A percentile compares a stretch with the other conserved stretches of the same genome.
Evolutionary conservation across 2,329 filamentous ascomycete genomes (phyloP).

Genomic region (Paradendryphiella salina): DNA sequence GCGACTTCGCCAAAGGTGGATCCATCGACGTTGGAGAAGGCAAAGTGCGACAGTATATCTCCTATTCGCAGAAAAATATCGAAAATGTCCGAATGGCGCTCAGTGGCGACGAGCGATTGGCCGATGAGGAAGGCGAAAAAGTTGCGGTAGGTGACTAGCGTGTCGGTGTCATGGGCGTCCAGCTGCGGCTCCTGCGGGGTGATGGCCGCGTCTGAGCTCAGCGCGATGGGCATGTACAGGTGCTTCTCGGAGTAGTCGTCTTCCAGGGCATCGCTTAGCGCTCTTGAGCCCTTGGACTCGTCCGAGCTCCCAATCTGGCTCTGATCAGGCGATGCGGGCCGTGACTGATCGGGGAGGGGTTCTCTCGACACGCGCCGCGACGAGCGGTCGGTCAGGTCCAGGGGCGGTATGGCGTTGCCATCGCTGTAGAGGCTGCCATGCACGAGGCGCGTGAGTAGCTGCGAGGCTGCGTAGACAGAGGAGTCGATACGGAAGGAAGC

Average conservation of each 20-base stretch:
- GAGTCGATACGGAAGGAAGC: slow-evolving; percentile 66
- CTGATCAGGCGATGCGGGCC: slow-evolving; percentile 39
- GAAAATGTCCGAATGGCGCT: slow-evolving; percentile 59
- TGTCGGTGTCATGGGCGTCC: slow-evolving; percentile 58
- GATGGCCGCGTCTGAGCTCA: slow-evolving; percentile 55
- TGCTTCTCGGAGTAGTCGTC: slow-evolving; percentile 56
- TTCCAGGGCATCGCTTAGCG: slow-evolving; percentile 54
- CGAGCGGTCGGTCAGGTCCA: slow-evolving; percentile 27
- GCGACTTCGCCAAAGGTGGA: slow-evolving; percentile 67
- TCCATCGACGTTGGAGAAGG: slow-evolving; percentile 64
- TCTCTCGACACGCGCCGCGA: slow-evolving; percentile 29
- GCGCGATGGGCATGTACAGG: slow-evolving; percentile 61
- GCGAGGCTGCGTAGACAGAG: slow-evolving; percentile 60
- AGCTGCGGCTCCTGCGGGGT: slow-evolving; percentile 38
- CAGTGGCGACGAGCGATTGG: slow-evolving; percentile 63
- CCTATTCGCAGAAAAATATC: slow-evolving; percentile 65
- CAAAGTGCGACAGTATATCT: slow-evolving; percentile 59
- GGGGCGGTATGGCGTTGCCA: slow-evolving; percentile 12
- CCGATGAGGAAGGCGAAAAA: slow-evolving; percentile 67
- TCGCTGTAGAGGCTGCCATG: slow-evolving; percentile 57
- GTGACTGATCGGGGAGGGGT: slow-evolving; percentile 35
- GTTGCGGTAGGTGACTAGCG: slow-evolving; percentile 63
- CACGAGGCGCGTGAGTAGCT: slow-evolving; percentile 58
- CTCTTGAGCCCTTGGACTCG: slow-evolving; percentile 54
- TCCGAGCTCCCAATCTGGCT: slow-evolving; percentile 46